A percentile compares a stretch with the other conserved stretches of the same genome.
Conservation (phyloP, 371 early-diverging fungal genomes). For the Sporodiniella umbellata region DNA sequence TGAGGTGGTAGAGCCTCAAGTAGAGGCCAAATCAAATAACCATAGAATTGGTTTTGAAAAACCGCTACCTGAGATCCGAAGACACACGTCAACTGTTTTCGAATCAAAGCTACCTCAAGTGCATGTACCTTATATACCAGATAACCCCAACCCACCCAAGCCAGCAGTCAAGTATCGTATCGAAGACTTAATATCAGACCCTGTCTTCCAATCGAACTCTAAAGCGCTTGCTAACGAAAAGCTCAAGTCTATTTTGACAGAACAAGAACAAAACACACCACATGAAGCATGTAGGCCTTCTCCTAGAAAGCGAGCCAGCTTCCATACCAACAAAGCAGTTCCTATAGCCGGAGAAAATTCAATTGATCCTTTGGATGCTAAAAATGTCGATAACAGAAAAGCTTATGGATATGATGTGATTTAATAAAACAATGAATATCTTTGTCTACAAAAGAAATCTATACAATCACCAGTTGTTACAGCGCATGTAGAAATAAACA, state of each 20-base stretch:
- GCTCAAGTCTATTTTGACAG: constrained; percentile 29
- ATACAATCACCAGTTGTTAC: too few species aligned
- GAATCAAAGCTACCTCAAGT: constrained; percentile 5
- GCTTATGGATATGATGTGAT: constrained; percentile 20
- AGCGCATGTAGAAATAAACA: too few species aligned
- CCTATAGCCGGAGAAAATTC: constrained; percentile 1
- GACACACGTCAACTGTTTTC: neutral
- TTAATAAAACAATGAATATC: constrained; percentile 4
- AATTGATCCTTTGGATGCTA: constrained; percentile 30
- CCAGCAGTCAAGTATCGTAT: constrained; percentile 35
- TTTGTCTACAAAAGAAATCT: too few species aligned
- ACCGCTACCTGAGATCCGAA: constrained; percentile 9
- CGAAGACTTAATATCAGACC: constrained; percentile 42
- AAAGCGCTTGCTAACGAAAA: constrained; percentile 17
- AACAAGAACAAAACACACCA: neutral
- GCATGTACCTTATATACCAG: constrained; percentile 14
- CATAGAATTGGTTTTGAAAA: constrained; percentile 3
- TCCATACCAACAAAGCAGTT: constrained; percentile 5
- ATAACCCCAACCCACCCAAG: constrained; percentile 28
- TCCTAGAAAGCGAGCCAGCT: constrained; percentile 18
- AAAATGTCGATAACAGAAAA: constrained; percentile 26
- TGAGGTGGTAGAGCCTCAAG: neutral
- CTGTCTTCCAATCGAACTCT: constrained; percentile 18
- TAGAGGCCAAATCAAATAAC: neutral
- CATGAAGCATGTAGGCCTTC: neutral